These are phyloP conservation scores for Brassica cretica DNA, from an alignment of 345 rosid species.

Conservation along the genomic window DNA sequence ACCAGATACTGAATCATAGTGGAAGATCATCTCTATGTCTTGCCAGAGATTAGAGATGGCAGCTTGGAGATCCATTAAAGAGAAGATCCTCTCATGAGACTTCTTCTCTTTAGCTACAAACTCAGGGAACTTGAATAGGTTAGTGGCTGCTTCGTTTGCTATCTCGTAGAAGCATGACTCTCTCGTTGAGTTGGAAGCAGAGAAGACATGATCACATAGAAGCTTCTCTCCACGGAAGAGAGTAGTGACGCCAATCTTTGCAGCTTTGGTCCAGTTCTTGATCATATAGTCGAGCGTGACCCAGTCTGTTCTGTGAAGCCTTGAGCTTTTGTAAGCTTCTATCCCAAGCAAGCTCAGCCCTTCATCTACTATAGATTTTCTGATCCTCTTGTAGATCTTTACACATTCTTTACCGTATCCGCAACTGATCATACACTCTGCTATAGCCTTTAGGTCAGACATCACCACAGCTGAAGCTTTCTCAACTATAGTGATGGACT, in stretches of 20 bases:
- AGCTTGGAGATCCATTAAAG: slow-evolving; percentile 61
- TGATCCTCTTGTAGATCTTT: slow-evolving; percentile 49
- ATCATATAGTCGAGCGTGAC: slow-evolving; percentile 52
- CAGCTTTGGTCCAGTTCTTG: slow-evolving; percentile 68
- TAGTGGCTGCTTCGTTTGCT: slow-evolving; percentile 57
- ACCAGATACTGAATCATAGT: slow-evolving; percentile 52
- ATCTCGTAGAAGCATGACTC: slow-evolving; percentile 75
- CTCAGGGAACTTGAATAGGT: slow-evolving; percentile 73
- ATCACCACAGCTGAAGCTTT: slow-evolving; percentile 45
- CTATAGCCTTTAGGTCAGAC: slow-evolving; percentile 65
- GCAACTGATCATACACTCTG: slow-evolving; percentile 70
- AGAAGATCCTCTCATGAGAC: slow-evolving; percentile 57
- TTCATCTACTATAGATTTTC: slow-evolving; percentile 73
- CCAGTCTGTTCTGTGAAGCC: slow-evolving; percentile 57
- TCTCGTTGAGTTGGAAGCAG: slow-evolving; percentile 50
- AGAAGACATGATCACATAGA: slow-evolving; percentile 67
- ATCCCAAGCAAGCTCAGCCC: slow-evolving; percentile 61
- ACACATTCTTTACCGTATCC: slow-evolving; percentile 82
- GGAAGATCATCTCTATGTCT: slow-evolving; percentile 68
- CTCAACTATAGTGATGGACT: slow-evolving; percentile 46
- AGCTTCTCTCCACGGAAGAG: slow-evolving; percentile 67
- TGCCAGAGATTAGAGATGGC: slow-evolving; percentile 61
- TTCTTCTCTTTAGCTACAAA: slow-evolving; percentile 60
- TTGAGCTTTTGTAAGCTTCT: slow-evolving; percentile 47
- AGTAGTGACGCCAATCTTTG: slow-evolving; percentile 55